Base-by-base conservation (phyloP, 306 rosid genomes). In the Mucuna pruriens region DNA sequence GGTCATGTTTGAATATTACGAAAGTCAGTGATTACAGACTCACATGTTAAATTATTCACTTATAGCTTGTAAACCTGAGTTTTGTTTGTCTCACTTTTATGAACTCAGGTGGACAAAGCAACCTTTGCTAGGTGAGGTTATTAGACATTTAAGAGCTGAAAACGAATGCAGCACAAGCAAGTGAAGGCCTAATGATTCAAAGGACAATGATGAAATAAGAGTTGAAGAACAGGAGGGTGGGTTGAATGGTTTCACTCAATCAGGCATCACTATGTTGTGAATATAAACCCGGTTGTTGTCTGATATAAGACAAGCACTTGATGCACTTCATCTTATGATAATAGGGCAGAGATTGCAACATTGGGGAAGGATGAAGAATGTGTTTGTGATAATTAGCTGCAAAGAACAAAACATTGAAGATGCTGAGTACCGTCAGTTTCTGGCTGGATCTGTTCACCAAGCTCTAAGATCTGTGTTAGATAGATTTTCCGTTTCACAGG, bases 321-420 rank as follows among this genome's bases (percentile, higher is more conserved):
- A 86, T 67, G 87, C 87, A 23, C 93, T 90, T 20, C 88, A 90
- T 34, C 77, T 92, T 77, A 87, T 89, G 70, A 87, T 89, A 77
- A 79, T 62, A 85, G 88, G 66, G 93, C 93, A 25, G 93, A 92
- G 77, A 86, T 85, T 42, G 89, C 89, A 42, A 92, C 94, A 38
- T 86, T 92, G 74, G 91, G 88, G 85, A 29, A 83, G 97, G 75
- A 92, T 92, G 94, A 86, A 87, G 79, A 92, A 92, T 61, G 92
- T 86, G 25, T 82, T 92, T 82, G 90, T 90, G 52, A 79, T 92
- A 38, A 90, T 86, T 49, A 85, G 86, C 68, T 78, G 89, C 80
- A 80, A 84, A 81, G 90, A 85, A 58, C 80, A 84, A 17, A 72
- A 71, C 8, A 69, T 77, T 4, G 86, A 85, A 72, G 87, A 84